Base-by-base conservation (phyloP, 257 asterid species). In the Scutellaria barbata region DNA sequence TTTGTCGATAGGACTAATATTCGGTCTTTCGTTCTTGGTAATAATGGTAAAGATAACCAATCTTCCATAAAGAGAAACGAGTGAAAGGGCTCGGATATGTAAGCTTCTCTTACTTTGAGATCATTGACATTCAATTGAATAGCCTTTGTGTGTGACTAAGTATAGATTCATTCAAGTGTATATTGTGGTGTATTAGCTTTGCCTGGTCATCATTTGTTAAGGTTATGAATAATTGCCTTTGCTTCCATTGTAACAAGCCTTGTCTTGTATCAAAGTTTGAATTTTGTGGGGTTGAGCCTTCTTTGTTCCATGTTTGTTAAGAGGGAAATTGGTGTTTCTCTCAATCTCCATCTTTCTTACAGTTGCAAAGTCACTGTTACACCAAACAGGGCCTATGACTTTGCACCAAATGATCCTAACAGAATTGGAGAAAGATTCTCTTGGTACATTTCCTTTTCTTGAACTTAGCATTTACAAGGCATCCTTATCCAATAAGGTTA, bases 31-130 rank as follows among this genome's bases (percentile, higher is more conserved):
- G 73, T 68, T 62, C 66, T 63, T 42, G 81, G 80, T 12, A 69
- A 30, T 0, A 30, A 55, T 16, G 78, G 68, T 74, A 81, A 79
- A 69, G 80, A 48, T 14, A 42, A 69, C 52, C 18, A 67, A 46
- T 75, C 76, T 14, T 66, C 67, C 54, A 64, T 72, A n/a, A 51
- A 42, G 53, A 73, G 84, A 77, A 81, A 81, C 12, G 67, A 20
- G 18, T 60, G 83, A 5, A 74, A 65, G 65, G 80, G 82, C 78
- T 77, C 30, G 56, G 55, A 39, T 58, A 37, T 59, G 69, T 62
- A 66, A 66, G 54, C 50, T 77, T 76, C 41, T 79, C 75, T 74
- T 39, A 77, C 77, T 74, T 74, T 45, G 47, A 61, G 39, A 63
- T 67, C 76, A 52, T 41, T 22, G 73, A 55, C 77, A 40, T 73